Base-by-base conservation (phyloP, 225 moss, liverwort and hornwort species). In the Pseudisothecium myosuroides region DNA sequence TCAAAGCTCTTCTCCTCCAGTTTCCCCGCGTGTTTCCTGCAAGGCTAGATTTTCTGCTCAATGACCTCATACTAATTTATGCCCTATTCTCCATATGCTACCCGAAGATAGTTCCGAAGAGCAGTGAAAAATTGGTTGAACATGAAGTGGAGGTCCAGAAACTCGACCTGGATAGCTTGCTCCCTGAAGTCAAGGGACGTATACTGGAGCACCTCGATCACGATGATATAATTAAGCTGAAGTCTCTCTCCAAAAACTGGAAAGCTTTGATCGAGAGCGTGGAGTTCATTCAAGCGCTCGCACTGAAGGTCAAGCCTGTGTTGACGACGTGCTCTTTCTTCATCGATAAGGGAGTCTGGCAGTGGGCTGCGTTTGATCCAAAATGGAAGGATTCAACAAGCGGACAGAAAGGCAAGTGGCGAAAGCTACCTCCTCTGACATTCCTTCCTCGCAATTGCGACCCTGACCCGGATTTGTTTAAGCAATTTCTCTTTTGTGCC, bases 391-490 rank as follows among this genome's bases (percentile, higher is more conserved):
- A 41, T 4, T 60, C 41, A 5, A 37, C 17, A 24, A 80, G 5
- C 41, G 77, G 55, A 55, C 18, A 17, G 0, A 19, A 27, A 47
- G 80, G 87, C 36, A 68, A 76, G 36, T 93, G 93, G 93, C 59
- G 86, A 58, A 10, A 50, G 23, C 21, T 88, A 1, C 73, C 91
- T n/a, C 67, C 91, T 3, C 21, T 54, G 5, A 54, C 64, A 4
- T 83, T 59, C 52, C 88, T 91, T 8, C 91, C 91, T 32, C 3
- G 6, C 8, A 4, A 78, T 67, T 91, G 91, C 17, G 41, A 17
- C 12, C 93, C 91, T 2, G 85, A 92, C 10, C 39, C 76, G 8
- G 84, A 89, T 29, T n/a, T 88, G 17, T 92, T 90, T 54, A 90
- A 93, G 27, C 90, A 91, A 12, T 90, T 82, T 24, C 81, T 89